phyloP scores from a whole-genome alignment of 345 rosid species.

The Acer campestre region DNA sequence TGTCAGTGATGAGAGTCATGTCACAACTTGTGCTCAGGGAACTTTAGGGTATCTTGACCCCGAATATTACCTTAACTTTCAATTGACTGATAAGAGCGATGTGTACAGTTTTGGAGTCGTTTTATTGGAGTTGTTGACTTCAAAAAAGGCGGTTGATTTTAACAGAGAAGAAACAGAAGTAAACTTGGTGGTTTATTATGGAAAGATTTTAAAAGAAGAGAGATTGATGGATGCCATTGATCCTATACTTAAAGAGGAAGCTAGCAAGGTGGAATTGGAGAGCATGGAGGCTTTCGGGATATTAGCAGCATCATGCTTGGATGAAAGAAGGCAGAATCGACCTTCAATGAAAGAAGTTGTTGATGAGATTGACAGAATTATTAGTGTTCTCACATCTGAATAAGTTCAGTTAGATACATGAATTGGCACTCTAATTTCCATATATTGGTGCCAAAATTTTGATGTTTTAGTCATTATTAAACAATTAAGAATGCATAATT shows the following conservation, averaged over 20 bases:
- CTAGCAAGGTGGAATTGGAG: slow-evolving; percentile 31
- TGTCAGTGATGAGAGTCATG: slow-evolving; percentile 33
- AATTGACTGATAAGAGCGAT: slow-evolving; percentile 45
- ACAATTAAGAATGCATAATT: neutral
- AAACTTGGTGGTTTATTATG: slow-evolving; percentile 33
- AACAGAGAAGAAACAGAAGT: slow-evolving; percentile 36
- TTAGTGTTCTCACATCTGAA: slow-evolving; percentile 8
- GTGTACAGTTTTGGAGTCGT: slow-evolving; percentile 46
- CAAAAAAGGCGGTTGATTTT: slow-evolving; percentile 39
- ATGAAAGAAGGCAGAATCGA: slow-evolving; percentile 32
- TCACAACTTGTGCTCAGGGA: slow-evolving; percentile 54
- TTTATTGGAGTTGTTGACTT: slow-evolving; percentile 39
- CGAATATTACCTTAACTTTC: slow-evolving; percentile 43
- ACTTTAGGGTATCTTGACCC: slow-evolving; percentile 55
- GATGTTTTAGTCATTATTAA: neutral
- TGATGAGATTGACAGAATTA: slow-evolving; percentile 36
- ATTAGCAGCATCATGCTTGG: slow-evolving; percentile 37
- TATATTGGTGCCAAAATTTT: neutral
- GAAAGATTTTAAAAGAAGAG: slow-evolving; percentile 30
- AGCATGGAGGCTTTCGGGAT: slow-evolving; percentile 38
- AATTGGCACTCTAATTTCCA: neutral
- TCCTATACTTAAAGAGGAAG: slow-evolving; percentile 28
- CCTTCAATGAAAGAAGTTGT: slow-evolving; percentile 43
- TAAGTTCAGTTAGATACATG: neutral
- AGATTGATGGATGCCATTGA: slow-evolving; percentile 27